Percentiles rank a stretch among this genome's conserved stretches.
phyloP scores from a whole-genome alignment of 1,284 basidiomycete genomes.

The Fistulinella cinereoalba region DNA sequence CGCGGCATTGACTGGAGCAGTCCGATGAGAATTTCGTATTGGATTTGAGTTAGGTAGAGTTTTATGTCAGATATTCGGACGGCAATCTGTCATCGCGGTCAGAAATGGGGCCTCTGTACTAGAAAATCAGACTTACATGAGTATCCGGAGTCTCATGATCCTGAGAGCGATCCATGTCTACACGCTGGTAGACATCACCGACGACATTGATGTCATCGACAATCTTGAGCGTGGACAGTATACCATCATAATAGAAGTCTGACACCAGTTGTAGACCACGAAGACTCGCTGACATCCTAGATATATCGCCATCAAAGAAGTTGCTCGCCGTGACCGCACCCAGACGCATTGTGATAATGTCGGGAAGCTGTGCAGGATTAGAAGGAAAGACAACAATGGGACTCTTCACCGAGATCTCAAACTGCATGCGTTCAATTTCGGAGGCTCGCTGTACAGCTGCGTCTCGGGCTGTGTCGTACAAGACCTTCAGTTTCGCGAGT shows the following conservation, averaged over 20 bases:
- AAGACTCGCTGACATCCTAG: conserved; percentile 76
- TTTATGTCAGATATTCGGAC: conserved; percentile 89
- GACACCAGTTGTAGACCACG: conserved; percentile 86
- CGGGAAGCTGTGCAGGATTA: conserved; percentile 59
- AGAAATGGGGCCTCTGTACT: conserved; percentile 4
- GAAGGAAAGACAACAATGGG: conserved; percentile 92
- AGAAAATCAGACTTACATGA: conserved; percentile 48
- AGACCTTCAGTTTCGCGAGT: conserved; percentile 86
- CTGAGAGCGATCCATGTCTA: conserved; percentile 46
- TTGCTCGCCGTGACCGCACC: conserved; percentile 91
- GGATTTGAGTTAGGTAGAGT: conserved; percentile 86
- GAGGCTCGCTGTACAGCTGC: conserved; percentile 91
- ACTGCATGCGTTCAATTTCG: conserved; percentile 88
- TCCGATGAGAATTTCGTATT: conserved; percentile 78
- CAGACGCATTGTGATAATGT: conserved; percentile 79
- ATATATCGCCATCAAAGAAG: conserved; percentile 58
- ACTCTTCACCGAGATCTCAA: conserved; percentile 86
- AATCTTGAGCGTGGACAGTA: conserved; percentile 69
- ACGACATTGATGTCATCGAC: conserved; percentile 89
- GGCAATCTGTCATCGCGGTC: conserved; percentile 49
- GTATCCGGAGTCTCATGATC: conserved; percentile 62
- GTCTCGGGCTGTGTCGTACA: conserved; percentile 94
- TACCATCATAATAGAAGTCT: conserved; percentile 51
- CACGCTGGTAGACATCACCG: conserved; percentile 67
- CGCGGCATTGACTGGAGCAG: conserved; percentile 76